Conservation (phyloP, 345 rosid species). For the Gossypium anomalum region DNA sequence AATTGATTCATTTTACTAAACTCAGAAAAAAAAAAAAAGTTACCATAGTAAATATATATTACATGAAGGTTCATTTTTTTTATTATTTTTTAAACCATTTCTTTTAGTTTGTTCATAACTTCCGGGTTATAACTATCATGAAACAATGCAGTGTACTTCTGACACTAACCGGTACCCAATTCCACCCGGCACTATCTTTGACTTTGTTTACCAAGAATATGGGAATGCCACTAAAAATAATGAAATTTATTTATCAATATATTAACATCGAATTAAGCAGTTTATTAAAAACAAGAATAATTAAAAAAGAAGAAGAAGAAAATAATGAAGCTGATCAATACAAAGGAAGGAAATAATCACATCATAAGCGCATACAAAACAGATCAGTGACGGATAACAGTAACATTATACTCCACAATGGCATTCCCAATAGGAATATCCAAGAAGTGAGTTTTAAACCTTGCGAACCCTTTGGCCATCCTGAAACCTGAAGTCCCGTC, state of each 20-base stretch:
- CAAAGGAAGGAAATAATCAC: too few relatives aligned
- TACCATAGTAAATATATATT: too few relatives aligned
- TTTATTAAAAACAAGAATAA: too few relatives aligned
- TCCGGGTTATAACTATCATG: neutral
- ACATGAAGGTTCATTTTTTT: too few relatives aligned
- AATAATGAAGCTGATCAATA: too few relatives aligned
- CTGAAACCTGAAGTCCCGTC: conserved; percentile 20
- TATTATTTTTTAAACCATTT: too few relatives aligned
- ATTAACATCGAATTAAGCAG: too few relatives aligned
- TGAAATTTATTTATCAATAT: too few relatives aligned
- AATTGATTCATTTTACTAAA: too few relatives aligned
- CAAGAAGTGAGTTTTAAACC: conserved; percentile 6
- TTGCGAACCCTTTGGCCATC: conserved; percentile 25
- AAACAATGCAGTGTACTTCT: neutral
- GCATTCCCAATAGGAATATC: conserved; percentile 8
- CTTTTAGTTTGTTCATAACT: neutral
- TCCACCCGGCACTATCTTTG: neutral
- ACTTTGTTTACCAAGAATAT: neutral
- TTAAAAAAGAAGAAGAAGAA: too few relatives aligned
- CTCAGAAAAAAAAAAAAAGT: too few relatives aligned
- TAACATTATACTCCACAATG: conserved; percentile 16
- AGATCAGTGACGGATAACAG: conserved; percentile 7
- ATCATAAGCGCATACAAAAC: neutral
- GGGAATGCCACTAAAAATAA: neutral
- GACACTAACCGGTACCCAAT: neutral